These are phyloP conservation scores for Dioscorea zingiberensis DNA, from an alignment of 106 monocot genomes.

Conservation along the genomic window DNA sequence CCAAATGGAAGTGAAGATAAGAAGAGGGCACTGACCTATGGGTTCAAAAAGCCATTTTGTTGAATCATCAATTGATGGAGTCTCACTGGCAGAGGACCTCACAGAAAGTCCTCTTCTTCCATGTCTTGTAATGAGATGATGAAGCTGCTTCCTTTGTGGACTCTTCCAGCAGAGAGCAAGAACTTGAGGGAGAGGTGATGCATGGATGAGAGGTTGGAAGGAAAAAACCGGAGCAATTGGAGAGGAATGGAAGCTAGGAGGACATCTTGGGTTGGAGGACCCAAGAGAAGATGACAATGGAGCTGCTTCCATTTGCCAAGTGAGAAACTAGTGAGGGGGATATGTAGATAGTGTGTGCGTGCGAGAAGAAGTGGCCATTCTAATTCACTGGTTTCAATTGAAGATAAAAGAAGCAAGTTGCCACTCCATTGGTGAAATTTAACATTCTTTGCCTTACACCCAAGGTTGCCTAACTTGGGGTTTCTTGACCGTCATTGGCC, in stretches of 20 bases:
- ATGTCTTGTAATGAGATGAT: background rate
- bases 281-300: slow-evolving; percentile 3
- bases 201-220: background rate
- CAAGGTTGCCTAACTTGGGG: too few species aligned
- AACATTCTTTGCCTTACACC: too few species aligned
- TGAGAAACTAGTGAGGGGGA: background rate
- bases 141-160: background rate
- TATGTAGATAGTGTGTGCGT: too few species aligned
- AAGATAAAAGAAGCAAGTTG: too few species aligned
- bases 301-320: slow-evolving; percentile 1
- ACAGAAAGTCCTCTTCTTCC: slow-evolving; percentile 5
- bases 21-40: slow-evolving; percentile 5
- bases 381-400: too few species aligned
- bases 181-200: background rate
- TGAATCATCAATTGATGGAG: background rate
- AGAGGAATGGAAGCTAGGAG: background rate
- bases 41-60: slow-evolving; percentile 31
- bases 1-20: background rate
- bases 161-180: background rate
- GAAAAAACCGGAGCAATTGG: background rate
- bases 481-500: too few species aligned
- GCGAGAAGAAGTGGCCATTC: too few species aligned
- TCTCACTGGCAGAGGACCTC: slow-evolving; percentile 10
- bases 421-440: too few species aligned
- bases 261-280: background rate